Conservation (phyloP, 2,329 filamentous ascomycete species). For the Nothophaeocryptopus gaeumannii region DNA sequence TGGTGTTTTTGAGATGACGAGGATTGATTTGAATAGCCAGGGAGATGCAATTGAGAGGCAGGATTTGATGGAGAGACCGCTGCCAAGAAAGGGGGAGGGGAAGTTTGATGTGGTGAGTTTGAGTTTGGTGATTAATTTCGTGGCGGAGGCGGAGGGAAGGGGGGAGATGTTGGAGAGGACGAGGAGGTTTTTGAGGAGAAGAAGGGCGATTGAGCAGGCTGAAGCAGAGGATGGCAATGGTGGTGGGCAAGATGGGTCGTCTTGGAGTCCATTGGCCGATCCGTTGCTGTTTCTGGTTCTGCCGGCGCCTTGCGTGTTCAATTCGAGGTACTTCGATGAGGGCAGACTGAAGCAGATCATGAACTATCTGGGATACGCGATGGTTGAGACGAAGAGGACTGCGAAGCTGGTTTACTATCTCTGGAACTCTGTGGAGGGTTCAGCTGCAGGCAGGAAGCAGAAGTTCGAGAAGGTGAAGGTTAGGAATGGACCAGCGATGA, state of each 20-base stretch:
- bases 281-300: conserved; percentile 75
- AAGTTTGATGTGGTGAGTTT: conserved; percentile 87
- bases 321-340: conserved; percentile 86
- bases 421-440: conserved; percentile 57
- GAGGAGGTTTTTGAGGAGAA: conserved; percentile 61
- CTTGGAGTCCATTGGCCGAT: not conserved
- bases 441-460: conserved; percentile 27
- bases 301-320: conserved; percentile 80
- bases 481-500: conserved; percentile 70
- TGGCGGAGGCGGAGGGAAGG: conserved; percentile 69
- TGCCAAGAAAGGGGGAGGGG: conserved; percentile 51
- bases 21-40: conserved; percentile 90
- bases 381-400: conserved; percentile 67
- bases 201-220: conserved; percentile 49
- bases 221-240: conserved; percentile 42
- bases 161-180: conserved; percentile 84
- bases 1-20: conserved; percentile 66
- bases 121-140: conserved; percentile 91
- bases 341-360: conserved; percentile 68
- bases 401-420: conserved; percentile 85
- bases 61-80: conserved; percentile 86
- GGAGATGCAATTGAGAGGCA: conserved; percentile 77
- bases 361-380: conserved; percentile 68
- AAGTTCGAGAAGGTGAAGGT: conserved; percentile 71
- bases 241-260: not conserved